Base-by-base conservation (phyloP, 306 rosid species). In the Erythrophleum fordii region DNA sequence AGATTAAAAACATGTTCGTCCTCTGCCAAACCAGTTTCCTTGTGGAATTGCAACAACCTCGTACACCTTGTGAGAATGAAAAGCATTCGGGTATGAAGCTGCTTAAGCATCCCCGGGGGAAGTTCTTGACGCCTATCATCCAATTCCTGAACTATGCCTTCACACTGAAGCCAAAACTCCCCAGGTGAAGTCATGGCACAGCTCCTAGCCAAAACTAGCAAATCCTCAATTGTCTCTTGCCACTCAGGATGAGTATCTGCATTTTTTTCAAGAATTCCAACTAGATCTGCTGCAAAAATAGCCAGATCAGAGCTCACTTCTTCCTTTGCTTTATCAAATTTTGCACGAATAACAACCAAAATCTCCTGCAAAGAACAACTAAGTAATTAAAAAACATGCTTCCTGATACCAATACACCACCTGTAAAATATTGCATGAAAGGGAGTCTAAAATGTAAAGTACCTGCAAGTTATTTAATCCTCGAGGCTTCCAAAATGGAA, bases 101-200 rank as follows among this genome's bases (percentile, higher is more conserved):
- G 96, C 89, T 95, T 95, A 79, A 95, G 88, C 82, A 83, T 85
- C 80, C 99, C 99, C 4, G 94, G 97, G 61, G 97, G 92, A 72
- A 85, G 93, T 82, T 95, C 98, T 88, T 95, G 99, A 52, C 99
- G 99, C 83, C 91, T 91, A 86, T 95, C 99, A 85, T 95, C 99
- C 89, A 95, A 93, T 37, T 95, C 99, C 89, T 93, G 99, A 84
- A 95, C 99, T 83, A 93, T 91, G 84, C 98, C 80, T 88, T 95
- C 99, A 87, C 99, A 95, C 77, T 92, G 97, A 86, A 93, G 96
- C 99, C 99, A 95, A 88, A 95, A 95, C 68, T 95, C 97, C 74
- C 90, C 97, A 66, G 99, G 62, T 31, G 97, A 86, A 48, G 99
- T 87, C 93, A 95, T 86, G 44, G 98, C 98, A 90, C 99, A 95